phyloP scores from a whole-genome alignment of 345 rosid species.

The Linum trigynum region DNA sequence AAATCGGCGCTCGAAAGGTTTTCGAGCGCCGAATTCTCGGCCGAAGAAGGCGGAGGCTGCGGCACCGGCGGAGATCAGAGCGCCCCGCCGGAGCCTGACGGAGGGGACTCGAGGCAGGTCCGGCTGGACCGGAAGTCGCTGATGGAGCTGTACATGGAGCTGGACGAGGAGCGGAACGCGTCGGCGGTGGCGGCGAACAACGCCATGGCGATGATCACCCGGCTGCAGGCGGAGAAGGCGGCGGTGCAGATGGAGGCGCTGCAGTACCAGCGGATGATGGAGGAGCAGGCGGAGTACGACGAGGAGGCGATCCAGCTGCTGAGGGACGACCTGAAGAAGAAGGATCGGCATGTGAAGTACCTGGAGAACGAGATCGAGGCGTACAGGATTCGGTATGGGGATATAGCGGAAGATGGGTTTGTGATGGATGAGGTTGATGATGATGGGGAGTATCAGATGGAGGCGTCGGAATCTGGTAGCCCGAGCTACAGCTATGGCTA shows the following conservation, averaged over 20 bases:
- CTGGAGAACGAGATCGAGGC: constrained; percentile 60
- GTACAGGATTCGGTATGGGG: constrained; percentile 49
- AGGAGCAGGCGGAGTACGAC: constrained; percentile 89
- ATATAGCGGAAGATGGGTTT: constrained; percentile 29
- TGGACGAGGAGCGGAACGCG: constrained; percentile 85
- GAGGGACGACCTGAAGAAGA: constrained; percentile 37
- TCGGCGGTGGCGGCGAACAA: constrained; percentile 88
- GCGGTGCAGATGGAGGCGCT: constrained; percentile 96
- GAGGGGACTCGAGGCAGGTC: constrained; percentile 51
- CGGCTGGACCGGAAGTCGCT: constrained; percentile 73
- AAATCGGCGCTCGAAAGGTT: constrained; percentile 45
- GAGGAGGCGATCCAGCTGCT: constrained; percentile 70
- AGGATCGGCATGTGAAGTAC: constrained; percentile 50
- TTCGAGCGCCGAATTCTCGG: constrained; percentile 23
- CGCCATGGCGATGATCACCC: constrained; percentile 90
- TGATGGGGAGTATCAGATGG: constrained; percentile 19
- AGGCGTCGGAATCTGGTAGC: constrained; percentile 19
- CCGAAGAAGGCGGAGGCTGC: constrained; percentile 21
- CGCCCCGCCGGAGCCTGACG: constrained; percentile 31
- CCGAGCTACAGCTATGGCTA: constrained; percentile 14
- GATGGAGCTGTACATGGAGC: constrained; percentile 72
- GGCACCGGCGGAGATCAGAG: constrained; percentile 16
- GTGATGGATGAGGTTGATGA: constrained; percentile 16
- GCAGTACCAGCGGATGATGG: constrained; percentile 98
- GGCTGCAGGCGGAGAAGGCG: constrained; percentile 83